Conservation (phyloP, 2,329 filamentous ascomycete species). For the Fusarium staphyleae region DNA sequence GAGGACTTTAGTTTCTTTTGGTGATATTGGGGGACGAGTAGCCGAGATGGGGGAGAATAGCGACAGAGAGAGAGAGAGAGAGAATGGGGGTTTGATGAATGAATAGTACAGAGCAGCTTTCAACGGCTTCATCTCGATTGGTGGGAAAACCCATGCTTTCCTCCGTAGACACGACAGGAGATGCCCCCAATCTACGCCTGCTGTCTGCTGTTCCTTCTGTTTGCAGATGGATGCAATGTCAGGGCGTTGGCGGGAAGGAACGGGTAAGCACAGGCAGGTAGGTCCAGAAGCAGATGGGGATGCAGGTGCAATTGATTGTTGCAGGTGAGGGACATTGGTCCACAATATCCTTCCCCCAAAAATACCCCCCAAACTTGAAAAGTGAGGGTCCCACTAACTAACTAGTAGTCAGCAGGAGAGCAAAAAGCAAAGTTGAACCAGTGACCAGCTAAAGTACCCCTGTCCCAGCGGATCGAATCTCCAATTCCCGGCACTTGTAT, state of each 20-base stretch:
- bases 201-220: background rate
- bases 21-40: slow-evolving; percentile 5
- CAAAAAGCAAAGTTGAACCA: background rate
- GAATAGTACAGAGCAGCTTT: background rate
- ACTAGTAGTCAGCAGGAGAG: background rate
- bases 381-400: slow-evolving; percentile 8
- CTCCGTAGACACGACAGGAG: background rate
- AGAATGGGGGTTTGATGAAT: background rate
- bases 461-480: slow-evolving; percentile 12
- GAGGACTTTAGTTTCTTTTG: slow-evolving; percentile 1
- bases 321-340: background rate
- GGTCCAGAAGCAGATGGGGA: background rate
- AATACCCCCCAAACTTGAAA: slow-evolving; percentile 7
- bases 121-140: slow-evolving; percentile 1
- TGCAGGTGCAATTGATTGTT: background rate
- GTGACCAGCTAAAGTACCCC: slow-evolving; percentile 2
- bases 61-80: background rate
- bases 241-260: background rate
- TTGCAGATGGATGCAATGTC: background rate
- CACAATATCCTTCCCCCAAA: background rate
- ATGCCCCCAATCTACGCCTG: slow-evolving; percentile 11
- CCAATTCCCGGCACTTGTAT: slow-evolving; percentile 8
- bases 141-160: background rate
- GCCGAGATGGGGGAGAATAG: background rate
- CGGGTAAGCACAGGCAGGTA: background rate